Base-by-base conservation (phyloP, 306 rosid species). In the Parietaria judaica region DNA sequence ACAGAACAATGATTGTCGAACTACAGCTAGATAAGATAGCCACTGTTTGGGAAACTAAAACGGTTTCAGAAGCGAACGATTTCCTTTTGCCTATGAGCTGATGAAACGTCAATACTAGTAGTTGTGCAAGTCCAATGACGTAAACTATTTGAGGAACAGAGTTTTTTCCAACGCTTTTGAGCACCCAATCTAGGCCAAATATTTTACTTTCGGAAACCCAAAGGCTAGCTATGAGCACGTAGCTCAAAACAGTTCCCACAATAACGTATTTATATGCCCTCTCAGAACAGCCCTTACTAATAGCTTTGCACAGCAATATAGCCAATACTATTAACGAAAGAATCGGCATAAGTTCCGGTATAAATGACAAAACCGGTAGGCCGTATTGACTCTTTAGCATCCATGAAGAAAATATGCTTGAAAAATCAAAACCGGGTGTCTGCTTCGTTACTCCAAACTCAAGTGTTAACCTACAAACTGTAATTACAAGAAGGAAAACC, bases 381-480 rank as follows among this genome's bases (percentile, higher is more conserved):
- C 65, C 70, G 11, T 75, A 72, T 65, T 75, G 65, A 50, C 80
- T 70, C 72, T 69, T 80, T 65, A 76, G 80, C 65, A 88, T 72
- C 96, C 90, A 84, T 36, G 86, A 86, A 74, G 83, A 74, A 76
- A 73, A 66, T 54, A 66, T 81, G 61, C 74, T 84, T 83, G 82
- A 69, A 75, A 77, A 75, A 48, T 86, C 94, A 60, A 91, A 86
- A 48, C 87, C 81, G 36, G 88, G 86, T 67, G 95, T 85, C 77
- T 91, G 96, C 87, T 91, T 91, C 51, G 89, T 72, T 66, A 78
- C 68, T 63, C 98, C 98, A 79, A 86, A 75, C 74, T 92, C 96
- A 72, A 88, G 84, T 15, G 85, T 60, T 74, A 84, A 86, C 78
- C 96, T 87, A 78, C 83, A 83, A 64, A 85, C 73, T 72, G 77